Conservation (phyloP, 2,329 filamentous ascomycete genomes). For the Diaporthe sp. region DNA sequence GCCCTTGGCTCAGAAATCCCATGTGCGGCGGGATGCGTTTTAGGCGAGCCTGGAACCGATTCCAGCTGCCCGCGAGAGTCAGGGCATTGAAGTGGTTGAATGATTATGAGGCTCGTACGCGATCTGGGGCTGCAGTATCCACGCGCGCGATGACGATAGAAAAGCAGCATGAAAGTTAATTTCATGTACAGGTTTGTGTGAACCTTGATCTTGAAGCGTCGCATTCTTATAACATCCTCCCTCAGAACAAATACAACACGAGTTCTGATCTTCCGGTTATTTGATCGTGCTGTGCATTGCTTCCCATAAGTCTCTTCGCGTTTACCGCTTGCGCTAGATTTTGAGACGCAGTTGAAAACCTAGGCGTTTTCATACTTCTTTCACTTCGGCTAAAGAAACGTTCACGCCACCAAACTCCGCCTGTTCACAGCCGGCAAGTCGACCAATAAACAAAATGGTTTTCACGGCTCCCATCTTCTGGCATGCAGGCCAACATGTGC, state of each 20-base stretch:
- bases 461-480: constrained; percentile 28
- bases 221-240: background rate
- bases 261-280: background rate
- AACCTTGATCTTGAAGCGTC: background rate
- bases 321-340: too few species aligned
- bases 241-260: too few species aligned
- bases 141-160: constrained; percentile 17
- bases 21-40: constrained; percentile 31
- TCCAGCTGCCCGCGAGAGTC: background rate
- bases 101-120: background rate
- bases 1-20: constrained; percentile 28
- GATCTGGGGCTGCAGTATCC: constrained; percentile 1
- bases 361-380: background rate
- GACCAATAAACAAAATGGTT: background rate
- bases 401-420: background rate
- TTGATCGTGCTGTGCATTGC: background rate
- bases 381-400: background rate
- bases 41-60: background rate
- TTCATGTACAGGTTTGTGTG: background rate
- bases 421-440: too few species aligned
- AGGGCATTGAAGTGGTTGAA: constrained; percentile 12
- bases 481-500: constrained; percentile 16
- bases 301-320: background rate
- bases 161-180: constrained; percentile 29
- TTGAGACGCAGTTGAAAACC: background rate